phyloP scores from a whole-genome alignment of 164 flowering plant genomes.

The Protea cynaroides region DNA sequence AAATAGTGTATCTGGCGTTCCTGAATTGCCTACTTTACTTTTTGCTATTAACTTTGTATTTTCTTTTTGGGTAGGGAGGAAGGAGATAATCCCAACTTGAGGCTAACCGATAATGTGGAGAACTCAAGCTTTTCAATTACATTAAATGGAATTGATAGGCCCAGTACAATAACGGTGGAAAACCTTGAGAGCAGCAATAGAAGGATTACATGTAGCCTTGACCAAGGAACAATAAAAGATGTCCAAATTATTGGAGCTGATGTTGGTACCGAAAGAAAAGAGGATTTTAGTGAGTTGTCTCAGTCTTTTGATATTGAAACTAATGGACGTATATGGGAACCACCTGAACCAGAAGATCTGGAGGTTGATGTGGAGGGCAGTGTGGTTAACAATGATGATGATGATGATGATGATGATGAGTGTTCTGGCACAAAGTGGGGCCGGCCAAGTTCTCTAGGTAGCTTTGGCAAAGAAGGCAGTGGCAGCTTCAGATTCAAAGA shows the following conservation, averaged over 20 bases:
- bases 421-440: constrained; percentile 59
- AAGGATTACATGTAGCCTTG: constrained; percentile 1
- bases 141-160: constrained; percentile 14
- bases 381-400: constrained; percentile 48
- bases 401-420: constrained; percentile 48
- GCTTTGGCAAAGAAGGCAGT: constrained; percentile 31
- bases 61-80: constrained; percentile 24
- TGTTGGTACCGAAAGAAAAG: constrained; percentile 18
- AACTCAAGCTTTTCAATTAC: constrained; percentile 8
- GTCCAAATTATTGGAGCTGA: constrained; percentile 10
- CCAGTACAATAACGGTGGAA: constrained; percentile 12
- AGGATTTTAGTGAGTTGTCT: constrained; percentile 18
- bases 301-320: constrained; percentile 26
- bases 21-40: not conserved
- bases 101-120: constrained; percentile 11
- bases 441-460: constrained; percentile 44
- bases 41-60: constrained; percentile 6
- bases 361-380: constrained; percentile 57
- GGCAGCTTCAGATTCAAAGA: constrained; percentile 41
- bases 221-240: constrained; percentile 11
- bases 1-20: not conserved
- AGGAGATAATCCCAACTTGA: constrained; percentile 20
- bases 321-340: constrained; percentile 53
- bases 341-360: constrained; percentile 74
- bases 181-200: constrained; percentile 12